Base-by-base conservation (phyloP, 2,329 filamentous ascomycete species). In the Colletotrichum truncatum region DNA sequence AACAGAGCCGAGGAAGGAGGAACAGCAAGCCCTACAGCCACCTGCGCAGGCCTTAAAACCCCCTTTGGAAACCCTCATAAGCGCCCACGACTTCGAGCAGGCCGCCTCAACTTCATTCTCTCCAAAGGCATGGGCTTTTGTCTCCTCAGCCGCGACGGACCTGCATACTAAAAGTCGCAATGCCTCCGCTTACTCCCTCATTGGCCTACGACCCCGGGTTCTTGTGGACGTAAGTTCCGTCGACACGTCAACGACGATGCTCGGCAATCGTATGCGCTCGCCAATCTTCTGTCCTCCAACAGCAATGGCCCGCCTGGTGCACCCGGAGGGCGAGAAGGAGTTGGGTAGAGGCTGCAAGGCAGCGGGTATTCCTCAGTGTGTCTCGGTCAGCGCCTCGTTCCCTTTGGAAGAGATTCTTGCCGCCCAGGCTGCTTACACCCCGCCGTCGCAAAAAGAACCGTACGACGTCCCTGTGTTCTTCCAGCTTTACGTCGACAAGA, bases 61-160 rank as follows among this genome's bases (percentile, higher is more conserved):
- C 3, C 81, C 84, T 3, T 76, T 89, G 11, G 76, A 82, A n/a
- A 82, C 80, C 10, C 72, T 89, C 23, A 85, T 90, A 71, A 88
- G 82, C 69, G 64, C 84, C 6, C 80, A 88, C 66, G 89, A 91
- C 76, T 91, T 91, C 71, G 83, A 87, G 54, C 64, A 77, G 10
- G 86, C 84, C 0, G 89, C 89, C 4, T 81, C 83, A 14, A 78
- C 79, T 25, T 84, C 83, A 6, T 81, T 89, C 49, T 81, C 82
- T 8, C 82, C 84, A 21, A 91, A 92, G 71, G 86, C 89, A n/a
- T 91, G 87, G 87, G 89, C 89, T 0, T 92, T 91, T 71, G 86
- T 89, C 72, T 90, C 87, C 18, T 90, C 87, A 8, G 89, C 89
- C 2, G 86, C 89, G 10, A 91, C 88, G 6, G 89, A 84, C 71